phyloP scores from a whole-genome alignment of 345 rosid species.

The Hibiscus syriacus region DNA sequence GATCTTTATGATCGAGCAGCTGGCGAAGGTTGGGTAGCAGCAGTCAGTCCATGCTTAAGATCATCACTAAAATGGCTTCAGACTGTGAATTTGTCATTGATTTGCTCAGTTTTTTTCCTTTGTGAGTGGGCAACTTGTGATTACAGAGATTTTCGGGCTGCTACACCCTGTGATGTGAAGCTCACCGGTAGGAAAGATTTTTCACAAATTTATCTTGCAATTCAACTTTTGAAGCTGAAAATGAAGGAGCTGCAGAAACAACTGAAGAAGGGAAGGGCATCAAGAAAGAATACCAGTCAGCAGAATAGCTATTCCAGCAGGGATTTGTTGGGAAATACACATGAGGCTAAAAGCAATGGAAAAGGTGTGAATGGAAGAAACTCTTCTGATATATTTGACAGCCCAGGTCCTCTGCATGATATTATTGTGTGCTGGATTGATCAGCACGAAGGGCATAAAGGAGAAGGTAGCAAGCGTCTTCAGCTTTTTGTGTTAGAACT shows the following conservation, averaged over 20 bases:
- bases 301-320: slow-evolving; percentile 25
- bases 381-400: slow-evolving; percentile 55
- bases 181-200: slow-evolving; percentile 78
- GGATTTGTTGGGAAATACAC: slow-evolving; percentile 22
- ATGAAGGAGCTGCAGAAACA: slow-evolving; percentile 42
- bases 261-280: slow-evolving; percentile 29
- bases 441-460: slow-evolving; percentile 76
- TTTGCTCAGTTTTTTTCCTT: slow-evolving; percentile 78
- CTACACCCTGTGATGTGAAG: slow-evolving; percentile 50
- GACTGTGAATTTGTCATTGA: slow-evolving; percentile 52
- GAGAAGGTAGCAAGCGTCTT: slow-evolving; percentile 67
- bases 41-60: slow-evolving; percentile 76
- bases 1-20: slow-evolving; percentile 66
- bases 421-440: slow-evolving; percentile 95
- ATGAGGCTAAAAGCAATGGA: slow-evolving; percentile 23
- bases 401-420: slow-evolving; percentile 94
- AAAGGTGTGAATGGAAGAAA: slow-evolving; percentile 16
- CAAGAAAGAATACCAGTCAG: slow-evolving; percentile 27
- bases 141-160: slow-evolving; percentile 72
- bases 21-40: slow-evolving; percentile 78
- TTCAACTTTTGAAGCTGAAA: slow-evolving; percentile 72
- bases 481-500: slow-evolving; percentile 77
- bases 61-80: slow-evolving; percentile 83
- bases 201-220: slow-evolving; percentile 73
- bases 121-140: slow-evolving; percentile 99